Evolutionary conservation across 2,329 filamentous ascomycete species (phyloP), one percentile per base, ranked within the genome.

Genomic region (Daldinia sp.): DNA sequence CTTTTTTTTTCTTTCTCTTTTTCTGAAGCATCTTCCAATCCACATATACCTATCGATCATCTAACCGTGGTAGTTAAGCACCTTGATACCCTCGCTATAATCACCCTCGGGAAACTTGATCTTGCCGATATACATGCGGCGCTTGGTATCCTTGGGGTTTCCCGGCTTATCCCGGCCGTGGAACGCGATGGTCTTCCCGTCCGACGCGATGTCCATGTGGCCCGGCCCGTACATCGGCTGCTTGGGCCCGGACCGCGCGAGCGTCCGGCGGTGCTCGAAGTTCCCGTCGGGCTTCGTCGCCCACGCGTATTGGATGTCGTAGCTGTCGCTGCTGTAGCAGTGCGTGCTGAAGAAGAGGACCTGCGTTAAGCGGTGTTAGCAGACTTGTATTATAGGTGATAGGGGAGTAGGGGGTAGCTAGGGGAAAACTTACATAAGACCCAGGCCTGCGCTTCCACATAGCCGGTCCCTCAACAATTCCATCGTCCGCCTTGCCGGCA

Each of bases 261-360:
- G 61, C 1, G 42, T 64, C 54, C 51, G 28, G 3, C 61, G 61
- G 44, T 59, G 42, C 4, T n/a, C 12, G 54, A 58, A 64, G n/a
- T 41, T 12, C 3, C 26, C 63, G 57, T 66, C 57, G 4, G 58
- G 56, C 0, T 58, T 20, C 10, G 39, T 61, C 5, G 39, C 56
- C 57, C 57, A 66, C 6, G 57, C 63, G 13, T 61, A 66, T 12
- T 66, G 57, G 51, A 61, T 66, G 20, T 66, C 63, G 63, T 66
- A 66, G 7, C 39, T 50, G 41, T 66, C 63, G 57, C 48, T 60
- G 30, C 18, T 60, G 28, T 65, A 65, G 57, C 57, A 66, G 57
- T 66, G 57, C 28, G 63, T 66, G 50, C 63, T 66, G 51, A 61
- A 66, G 63, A 66, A 61, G 2, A 61, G 39, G 28, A 64, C 60